These are phyloP conservation scores for Candolleomyces efflorescens DNA, from an alignment of 768 basidiomycete genomes.

Conservation along the genomic window DNA sequence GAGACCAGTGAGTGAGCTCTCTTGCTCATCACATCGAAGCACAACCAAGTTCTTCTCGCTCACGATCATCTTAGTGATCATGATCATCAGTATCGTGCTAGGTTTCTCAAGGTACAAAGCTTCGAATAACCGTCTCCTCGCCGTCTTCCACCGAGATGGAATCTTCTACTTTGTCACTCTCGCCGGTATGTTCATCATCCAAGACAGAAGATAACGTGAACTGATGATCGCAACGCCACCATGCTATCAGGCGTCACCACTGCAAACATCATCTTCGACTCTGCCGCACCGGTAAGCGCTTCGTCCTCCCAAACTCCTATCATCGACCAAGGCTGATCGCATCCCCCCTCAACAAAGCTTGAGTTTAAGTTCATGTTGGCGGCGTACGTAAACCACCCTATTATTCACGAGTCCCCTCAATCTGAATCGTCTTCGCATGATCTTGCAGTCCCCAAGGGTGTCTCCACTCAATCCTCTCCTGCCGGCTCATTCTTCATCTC, in stretches of 20 bases:
- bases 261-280: constrained; percentile 1
- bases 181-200: background rate
- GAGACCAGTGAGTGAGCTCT: background rate
- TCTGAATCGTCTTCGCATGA: background rate
- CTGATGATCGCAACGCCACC: background rate
- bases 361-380: background rate
- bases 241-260: background rate
- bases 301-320: background rate
- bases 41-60: no score
- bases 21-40: no score
- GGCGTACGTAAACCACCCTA: background rate
- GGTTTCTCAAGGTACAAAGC: background rate
- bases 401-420: background rate
- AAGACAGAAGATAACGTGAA: background rate
- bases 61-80: no score
- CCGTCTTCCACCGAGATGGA: background rate
- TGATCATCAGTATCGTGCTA: background rate
- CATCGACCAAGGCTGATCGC: no score
- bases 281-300: background rate
- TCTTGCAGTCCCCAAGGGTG: background rate
- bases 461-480: background rate
- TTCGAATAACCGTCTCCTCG: background rate
- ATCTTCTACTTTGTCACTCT: background rate
- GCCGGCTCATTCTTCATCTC: background rate
- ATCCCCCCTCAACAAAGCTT: no score